Evolutionary conservation across 108 stramenopile genomes (phyloP).

Genomic region (Phaeodactylum tricornutum): DNA sequence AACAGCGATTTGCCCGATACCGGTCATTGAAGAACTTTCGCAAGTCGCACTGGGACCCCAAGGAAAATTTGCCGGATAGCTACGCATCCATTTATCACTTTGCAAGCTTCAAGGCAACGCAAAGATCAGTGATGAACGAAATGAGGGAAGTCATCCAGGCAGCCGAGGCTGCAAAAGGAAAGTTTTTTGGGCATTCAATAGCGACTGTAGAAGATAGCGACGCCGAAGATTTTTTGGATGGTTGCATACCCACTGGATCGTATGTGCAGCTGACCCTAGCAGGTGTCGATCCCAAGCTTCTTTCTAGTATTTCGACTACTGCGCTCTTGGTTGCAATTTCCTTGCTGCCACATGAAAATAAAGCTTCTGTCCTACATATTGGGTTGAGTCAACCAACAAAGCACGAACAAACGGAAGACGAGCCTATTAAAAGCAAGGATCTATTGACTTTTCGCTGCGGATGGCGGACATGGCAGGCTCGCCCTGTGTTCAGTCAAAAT

Average conservation of each 20-base stretch:
- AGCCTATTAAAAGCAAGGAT: slow-evolving; percentile 88
- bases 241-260: slow-evolving; percentile 77
- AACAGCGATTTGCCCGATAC: slow-evolving; percentile 93
- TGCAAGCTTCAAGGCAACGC: slow-evolving; percentile 78
- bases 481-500: slow-evolving; percentile 92
- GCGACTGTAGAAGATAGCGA: slow-evolving; percentile 32
- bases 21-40: slow-evolving; percentile 90
- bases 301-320: slow-evolving; percentile 27
- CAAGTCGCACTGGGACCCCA: slow-evolving; percentile 92
- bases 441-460: slow-evolving; percentile 87
- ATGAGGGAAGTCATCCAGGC: slow-evolving; percentile 55
- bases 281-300: slow-evolving; percentile 40
- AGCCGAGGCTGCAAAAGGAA: slow-evolving; percentile 20
- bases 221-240: slow-evolving; percentile 54
- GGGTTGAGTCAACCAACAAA: slow-evolving; percentile 67
- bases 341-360: slow-evolving; percentile 93
- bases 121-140: slow-evolving; percentile 64
- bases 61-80: slow-evolving; percentile 92
- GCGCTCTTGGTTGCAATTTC: slow-evolving; percentile 64
- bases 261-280: slow-evolving; percentile 82
- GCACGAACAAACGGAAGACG: slow-evolving; percentile 24
- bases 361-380: slow-evolving; percentile 92
- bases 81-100: slow-evolving; percentile 94
- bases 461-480: slow-evolving; percentile 84
- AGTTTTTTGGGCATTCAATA: slow-evolving; percentile 17